phyloP scores from a whole-genome alignment of 2,329 filamentous ascomycete species.

The Diaporthe destruens region DNA sequence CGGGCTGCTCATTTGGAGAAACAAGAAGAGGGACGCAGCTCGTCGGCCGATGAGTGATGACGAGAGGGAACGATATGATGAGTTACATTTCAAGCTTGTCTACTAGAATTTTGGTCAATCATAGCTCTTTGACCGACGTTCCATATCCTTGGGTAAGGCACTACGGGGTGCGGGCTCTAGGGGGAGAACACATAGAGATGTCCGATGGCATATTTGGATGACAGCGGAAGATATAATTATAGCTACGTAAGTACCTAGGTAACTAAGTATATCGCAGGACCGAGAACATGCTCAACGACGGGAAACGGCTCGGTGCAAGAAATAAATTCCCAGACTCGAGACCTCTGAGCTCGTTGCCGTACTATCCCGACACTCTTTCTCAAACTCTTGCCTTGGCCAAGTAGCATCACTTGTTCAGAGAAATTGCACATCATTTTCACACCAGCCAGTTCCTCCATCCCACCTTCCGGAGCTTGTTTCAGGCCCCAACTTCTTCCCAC shows the following conservation, averaged over 20 bases:
- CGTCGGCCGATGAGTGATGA: constrained; percentile 20
- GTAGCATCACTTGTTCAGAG: not conserved
- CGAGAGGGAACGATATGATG: constrained; percentile 19
- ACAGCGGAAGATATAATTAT: not conserved
- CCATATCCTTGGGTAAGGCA: not conserved
- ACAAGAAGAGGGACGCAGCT: not conserved
- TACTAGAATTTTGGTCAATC: not conserved
- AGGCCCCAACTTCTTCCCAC: too few relatives aligned
- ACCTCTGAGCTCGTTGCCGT: not conserved
- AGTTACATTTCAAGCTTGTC: constrained; percentile 24
- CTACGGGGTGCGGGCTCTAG: not conserved
- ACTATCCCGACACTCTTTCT: not conserved
- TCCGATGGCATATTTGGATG: too few relatives aligned
- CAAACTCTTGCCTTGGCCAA: not conserved
- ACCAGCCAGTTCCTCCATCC: not conserved
- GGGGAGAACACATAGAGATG: not conserved
- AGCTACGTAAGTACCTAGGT: too few relatives aligned
- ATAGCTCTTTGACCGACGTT: not conserved
- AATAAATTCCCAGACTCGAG: too few relatives aligned
- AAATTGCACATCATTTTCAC: not conserved
- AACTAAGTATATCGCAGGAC: too few relatives aligned
- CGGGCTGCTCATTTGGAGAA: constrained; percentile 1
- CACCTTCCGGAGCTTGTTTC: not conserved
- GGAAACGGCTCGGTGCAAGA: too few relatives aligned
- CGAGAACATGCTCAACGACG: too few relatives aligned